Evolutionary conservation across 306 rosid genomes (phyloP).

Genomic region (Mimosa bimucronata): DNA sequence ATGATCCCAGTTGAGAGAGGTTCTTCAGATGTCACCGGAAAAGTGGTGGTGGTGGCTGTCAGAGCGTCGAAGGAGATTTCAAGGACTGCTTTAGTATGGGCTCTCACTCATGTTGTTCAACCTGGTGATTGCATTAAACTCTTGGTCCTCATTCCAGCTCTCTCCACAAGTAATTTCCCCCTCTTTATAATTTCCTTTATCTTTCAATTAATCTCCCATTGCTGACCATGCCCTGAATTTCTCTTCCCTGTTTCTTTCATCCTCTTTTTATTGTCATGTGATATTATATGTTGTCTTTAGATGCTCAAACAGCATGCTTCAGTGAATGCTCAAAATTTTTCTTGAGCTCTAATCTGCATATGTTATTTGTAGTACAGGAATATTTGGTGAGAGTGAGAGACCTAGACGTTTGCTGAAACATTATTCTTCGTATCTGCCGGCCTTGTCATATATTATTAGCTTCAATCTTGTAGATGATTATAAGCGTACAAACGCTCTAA

Average conservation of each 20-base stretch:
- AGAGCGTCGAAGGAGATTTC: slow-evolving; percentile 83
- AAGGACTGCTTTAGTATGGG: slow-evolving; percentile 83
- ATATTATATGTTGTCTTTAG: not conserved
- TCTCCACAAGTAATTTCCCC: slow-evolving; percentile 58
- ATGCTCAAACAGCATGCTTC: not conserved
- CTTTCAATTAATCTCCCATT: not conserved
- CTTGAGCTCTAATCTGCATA: not conserved
- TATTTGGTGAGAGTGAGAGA: slow-evolving; percentile 1
- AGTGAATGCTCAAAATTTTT: not conserved
- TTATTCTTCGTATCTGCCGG: not conserved
- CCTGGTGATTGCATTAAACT: slow-evolving; percentile 93
- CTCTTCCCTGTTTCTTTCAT: not conserved
- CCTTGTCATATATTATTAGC: slow-evolving; percentile 3
- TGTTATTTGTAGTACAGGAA: not conserved
- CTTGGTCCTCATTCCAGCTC: slow-evolving; percentile 70
- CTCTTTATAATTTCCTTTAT: not conserved
- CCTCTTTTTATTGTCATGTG: not conserved
- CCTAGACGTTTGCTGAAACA: not conserved
- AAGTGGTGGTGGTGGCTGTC: slow-evolving; percentile 90
- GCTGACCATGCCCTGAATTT: not conserved
- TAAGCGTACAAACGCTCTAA: not conserved
- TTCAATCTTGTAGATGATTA: not conserved
- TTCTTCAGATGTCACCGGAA: slow-evolving; percentile 57
- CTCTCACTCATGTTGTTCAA: slow-evolving; percentile 94
- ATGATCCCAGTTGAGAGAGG: slow-evolving; percentile 62